Evolutionary conservation across 2,329 filamentous ascomycete genomes (phyloP), one percentile per base, ranked within the genome.

Genomic region (Ceratocystis harringtonii): DNA sequence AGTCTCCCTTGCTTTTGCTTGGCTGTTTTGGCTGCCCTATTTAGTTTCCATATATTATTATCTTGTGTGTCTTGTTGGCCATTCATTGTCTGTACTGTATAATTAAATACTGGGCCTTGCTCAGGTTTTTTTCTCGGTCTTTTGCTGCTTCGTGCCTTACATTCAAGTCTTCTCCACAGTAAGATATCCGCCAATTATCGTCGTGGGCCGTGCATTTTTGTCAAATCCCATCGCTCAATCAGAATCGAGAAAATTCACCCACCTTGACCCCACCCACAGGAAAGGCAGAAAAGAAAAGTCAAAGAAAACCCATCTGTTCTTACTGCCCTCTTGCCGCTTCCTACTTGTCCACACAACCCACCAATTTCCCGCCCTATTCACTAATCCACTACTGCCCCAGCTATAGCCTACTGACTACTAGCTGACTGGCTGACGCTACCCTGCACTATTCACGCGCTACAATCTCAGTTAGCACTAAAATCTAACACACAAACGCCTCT

Each of bases 121-220:
- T 55, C 63, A 1, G 30, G 10, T 61, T 65, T 65, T 62, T 66
- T 65, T 66, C 62, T 55, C 43, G 15, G 32, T 45, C 12, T 64
- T 65, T 50, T 64, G 48, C 28, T 32, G 2, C 55, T 32, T 32
- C 15, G 30, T 36, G 55, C 55, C 55, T 58, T 32, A 58, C 55
- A 58, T 58, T 58, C 55, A 19, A 17, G 15, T 32, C 55, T 58
- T 58, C 55, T 58, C 55, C 55, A 58, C 55, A 30, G 30, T 58
- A 30, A 58, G 28, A 58, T 58, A 32, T 25, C 55, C 25, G 55
- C 55, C 55, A 58, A 58, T 58, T 8, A 58, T 58, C 28, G 22
- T 58, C 55, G 55, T 58, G 55, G 28, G 15, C 28, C 55, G 55
- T 36, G 55, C 55, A 36, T 36, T 58, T 58, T 58, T 58, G 55